phyloP scores from a whole-genome alignment of 139 green algal genomes.

The Tetradesmus obliquus region DNA sequence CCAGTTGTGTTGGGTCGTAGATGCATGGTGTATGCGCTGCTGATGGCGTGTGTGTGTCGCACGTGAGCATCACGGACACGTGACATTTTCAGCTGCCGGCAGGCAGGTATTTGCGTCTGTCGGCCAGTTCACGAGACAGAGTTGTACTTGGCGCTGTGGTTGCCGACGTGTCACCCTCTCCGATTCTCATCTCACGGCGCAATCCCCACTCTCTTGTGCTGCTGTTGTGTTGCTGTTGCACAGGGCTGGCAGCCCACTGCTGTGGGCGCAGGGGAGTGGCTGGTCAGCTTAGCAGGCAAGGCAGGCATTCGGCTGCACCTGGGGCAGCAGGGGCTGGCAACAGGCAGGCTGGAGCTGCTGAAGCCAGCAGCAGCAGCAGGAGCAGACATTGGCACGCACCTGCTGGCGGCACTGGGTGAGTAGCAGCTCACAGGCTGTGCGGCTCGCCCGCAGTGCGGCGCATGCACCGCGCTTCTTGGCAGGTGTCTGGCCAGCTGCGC shows the following conservation, averaged over 20 bases:
- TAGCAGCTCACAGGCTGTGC: not conserved
- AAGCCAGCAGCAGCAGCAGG: not conserved
- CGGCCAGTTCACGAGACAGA: too few species aligned
- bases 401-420: constrained; percentile 21
- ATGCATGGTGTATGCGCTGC: not conserved
- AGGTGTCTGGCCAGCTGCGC: not conserved
- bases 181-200: too few species aligned
- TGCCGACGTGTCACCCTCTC: too few species aligned
- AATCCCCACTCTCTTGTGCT: too few species aligned
- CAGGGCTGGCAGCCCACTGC: constrained; percentile 23
- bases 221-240: not conserved
- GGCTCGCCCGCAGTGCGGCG: not conserved
- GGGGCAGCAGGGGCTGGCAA: not conserved
- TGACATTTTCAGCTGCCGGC: too few species aligned
- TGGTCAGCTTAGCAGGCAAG: constrained; percentile 17
- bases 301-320: constrained; percentile 14
- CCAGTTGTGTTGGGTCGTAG: too few species aligned
- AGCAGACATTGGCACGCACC: not conserved
- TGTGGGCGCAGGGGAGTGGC: not conserved
- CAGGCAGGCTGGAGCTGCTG: constrained; percentile 15
- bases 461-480: not conserved
- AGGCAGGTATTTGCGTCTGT: too few species aligned
- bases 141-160: too few species aligned
- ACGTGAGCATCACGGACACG: not conserved
- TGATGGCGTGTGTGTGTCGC: not conserved